Percentiles rank a stretch among this genome's conserved stretches.
These are phyloP conservation scores for Diaporthe ampelina DNA, from an alignment of 2,329 filamentous ascomycete genomes.

Conservation along the genomic window DNA sequence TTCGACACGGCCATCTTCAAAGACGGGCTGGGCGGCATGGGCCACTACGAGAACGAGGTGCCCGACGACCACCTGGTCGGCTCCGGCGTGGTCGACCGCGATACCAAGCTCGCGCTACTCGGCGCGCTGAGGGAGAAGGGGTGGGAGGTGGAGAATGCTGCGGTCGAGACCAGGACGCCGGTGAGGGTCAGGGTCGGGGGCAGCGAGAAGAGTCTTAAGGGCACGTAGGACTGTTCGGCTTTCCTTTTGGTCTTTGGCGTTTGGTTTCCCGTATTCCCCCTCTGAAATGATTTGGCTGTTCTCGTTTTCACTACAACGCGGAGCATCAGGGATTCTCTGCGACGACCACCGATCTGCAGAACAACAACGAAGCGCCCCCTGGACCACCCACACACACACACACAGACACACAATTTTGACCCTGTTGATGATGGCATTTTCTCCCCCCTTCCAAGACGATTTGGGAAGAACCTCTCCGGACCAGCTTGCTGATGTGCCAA, in stretches of 20 bases:
- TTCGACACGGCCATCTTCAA: constrained; percentile 53
- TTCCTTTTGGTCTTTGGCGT: constrained; percentile 3
- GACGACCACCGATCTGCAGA: neutral
- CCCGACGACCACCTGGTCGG: constrained; percentile 50
- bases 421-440: neutral
- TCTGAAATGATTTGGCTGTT: neutral
- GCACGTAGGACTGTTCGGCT: constrained; percentile 43
- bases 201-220: constrained; percentile 46
- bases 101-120: constrained; percentile 51
- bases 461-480: neutral
- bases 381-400: no score
- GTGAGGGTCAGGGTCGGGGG: constrained; percentile 54
- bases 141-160: constrained; percentile 76
- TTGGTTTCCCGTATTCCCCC: neutral
- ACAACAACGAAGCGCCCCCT: no score
- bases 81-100: constrained; percentile 55
- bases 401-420: no score
- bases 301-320: neutral
- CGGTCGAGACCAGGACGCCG: constrained; percentile 75
- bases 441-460: neutral
- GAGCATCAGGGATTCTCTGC: neutral
- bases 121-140: constrained; percentile 61
- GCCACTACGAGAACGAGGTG: constrained; percentile 54
- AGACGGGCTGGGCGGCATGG: constrained; percentile 50
- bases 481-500: constrained; percentile 33